A percentile compares a stretch with the other conserved stretches of the same genome.
Evolutionary conservation across 148 eudicot genomes (phyloP).

Genomic region (Persicaria maculosa): DNA sequence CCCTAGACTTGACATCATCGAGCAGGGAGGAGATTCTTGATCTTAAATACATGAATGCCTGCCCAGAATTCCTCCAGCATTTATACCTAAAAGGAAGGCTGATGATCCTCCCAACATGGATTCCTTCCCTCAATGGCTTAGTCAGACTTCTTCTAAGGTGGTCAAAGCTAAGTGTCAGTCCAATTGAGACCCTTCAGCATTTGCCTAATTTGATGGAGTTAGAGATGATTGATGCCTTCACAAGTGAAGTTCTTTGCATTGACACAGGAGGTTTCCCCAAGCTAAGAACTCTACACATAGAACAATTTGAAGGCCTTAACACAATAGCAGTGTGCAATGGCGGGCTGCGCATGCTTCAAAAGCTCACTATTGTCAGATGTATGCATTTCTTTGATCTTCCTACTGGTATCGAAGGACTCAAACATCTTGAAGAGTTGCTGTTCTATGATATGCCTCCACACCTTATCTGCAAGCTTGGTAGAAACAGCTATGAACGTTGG

Average conservation of each 20-base stretch:
- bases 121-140: background rate
- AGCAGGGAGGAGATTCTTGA: conserved; percentile 8
- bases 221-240: conserved; percentile 20
- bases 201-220: conserved; percentile 29
- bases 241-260: conserved; percentile 16
- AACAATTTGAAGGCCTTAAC: too few species aligned
- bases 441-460: too few species aligned
- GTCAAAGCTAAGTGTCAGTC: conserved; percentile 3
- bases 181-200: conserved; percentile 19
- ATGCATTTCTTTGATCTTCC: too few species aligned
- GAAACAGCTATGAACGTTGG: background rate
- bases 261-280: conserved; percentile 20
- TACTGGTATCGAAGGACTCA: too few species aligned
- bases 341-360: too few species aligned
- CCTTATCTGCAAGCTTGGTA: conserved; percentile 18
- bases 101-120: conserved; percentile 12
- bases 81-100: conserved; percentile 15
- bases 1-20: conserved; percentile 4
- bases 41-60: conserved; percentile 1
- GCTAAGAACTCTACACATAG: conserved; percentile 19
- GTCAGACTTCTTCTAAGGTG: conserved; percentile 5
- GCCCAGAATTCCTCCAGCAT: background rate
- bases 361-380: too few species aligned
- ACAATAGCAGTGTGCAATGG: too few species aligned
- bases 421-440: too few species aligned